phyloP scores from a whole-genome alignment of 768 basidiomycete species.

The Mycena indigotica region DNA sequence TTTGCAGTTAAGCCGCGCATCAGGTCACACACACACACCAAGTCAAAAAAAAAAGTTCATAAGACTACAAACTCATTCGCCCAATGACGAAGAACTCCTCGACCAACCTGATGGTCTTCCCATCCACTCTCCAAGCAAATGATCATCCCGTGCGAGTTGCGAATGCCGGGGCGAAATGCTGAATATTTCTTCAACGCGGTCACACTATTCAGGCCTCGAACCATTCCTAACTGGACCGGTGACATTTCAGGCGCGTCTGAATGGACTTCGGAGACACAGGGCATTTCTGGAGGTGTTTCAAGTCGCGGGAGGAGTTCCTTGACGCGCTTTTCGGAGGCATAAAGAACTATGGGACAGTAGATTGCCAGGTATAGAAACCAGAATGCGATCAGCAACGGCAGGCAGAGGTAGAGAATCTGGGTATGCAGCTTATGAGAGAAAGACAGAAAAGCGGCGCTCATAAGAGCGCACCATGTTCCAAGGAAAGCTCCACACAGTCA shows the following conservation, averaged over 20 bases:
- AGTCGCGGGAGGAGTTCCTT: background rate
- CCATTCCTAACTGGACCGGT: conserved; percentile 24
- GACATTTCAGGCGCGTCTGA: conserved; percentile 15
- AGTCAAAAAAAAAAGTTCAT: too few relatives aligned
- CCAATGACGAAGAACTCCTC: conserved; percentile 33
- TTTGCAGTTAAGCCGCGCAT: background rate
- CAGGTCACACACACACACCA: too few relatives aligned
- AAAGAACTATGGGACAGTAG: conserved; percentile 27
- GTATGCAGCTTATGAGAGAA: background rate
- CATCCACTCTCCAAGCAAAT: conserved; percentile 30
- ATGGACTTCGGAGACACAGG: background rate
- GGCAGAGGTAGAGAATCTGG: conserved; percentile 23
- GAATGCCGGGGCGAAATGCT: conserved; percentile 29
- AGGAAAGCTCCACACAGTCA: conserved; percentile 28
- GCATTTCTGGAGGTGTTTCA: conserved; percentile 2
- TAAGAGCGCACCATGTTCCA: conserved; percentile 36
- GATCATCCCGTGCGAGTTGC: conserved; percentile 33
- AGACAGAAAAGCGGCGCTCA: background rate
- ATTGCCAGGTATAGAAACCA: conserved; percentile 25
- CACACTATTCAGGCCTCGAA: conserved; percentile 27
- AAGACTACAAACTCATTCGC: conserved; percentile 30
- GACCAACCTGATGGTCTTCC: conserved; percentile 27
- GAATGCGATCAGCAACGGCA: conserved; percentile 33
- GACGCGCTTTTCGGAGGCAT: conserved; percentile 30
- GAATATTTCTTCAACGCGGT: conserved; percentile 29